Percentiles rank a stretch among this genome's conserved stretches.
Conservation (phyloP, 1,139 yeast genomes). For the Casaregolazyma lundiana region DNA sequence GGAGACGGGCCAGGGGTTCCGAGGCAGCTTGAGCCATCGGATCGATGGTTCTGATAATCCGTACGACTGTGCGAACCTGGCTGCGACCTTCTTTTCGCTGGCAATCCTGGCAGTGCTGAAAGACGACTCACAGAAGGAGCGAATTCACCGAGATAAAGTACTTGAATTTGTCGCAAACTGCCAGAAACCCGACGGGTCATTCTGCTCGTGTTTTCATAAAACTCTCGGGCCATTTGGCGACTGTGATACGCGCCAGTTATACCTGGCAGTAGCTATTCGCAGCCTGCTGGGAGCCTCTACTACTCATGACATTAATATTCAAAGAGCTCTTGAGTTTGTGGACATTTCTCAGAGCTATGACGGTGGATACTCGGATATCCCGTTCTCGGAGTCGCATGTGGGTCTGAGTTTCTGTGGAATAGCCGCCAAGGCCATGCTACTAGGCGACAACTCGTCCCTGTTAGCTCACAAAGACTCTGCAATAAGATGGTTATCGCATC, state of each 20-base stretch:
- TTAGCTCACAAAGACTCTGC: conserved; percentile 53
- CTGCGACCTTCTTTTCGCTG: conserved; percentile 52
- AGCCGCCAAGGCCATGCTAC: conserved; percentile 53
- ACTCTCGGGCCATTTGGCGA: conserved; percentile 50
- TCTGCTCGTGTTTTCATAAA: conserved; percentile 44
- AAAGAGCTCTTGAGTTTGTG: conserved; percentile 41
- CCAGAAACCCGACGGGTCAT: conserved; percentile 54
- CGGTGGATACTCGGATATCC: conserved; percentile 62
- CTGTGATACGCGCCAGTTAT: conserved; percentile 66
- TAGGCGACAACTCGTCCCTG: conserved; percentile 49
- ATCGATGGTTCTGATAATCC: background rate
- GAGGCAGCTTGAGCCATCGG: conserved; percentile 49
- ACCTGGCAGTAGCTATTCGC: conserved; percentile 66
- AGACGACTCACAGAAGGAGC: conserved; percentile 36
- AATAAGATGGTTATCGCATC: conserved; percentile 30
- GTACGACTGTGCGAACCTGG: conserved; percentile 56
- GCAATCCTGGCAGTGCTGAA: conserved; percentile 43
- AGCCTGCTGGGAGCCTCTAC: conserved; percentile 41
- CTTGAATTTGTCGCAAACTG: conserved; percentile 50
- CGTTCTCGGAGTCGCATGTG: conserved; percentile 69
- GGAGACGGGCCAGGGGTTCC: conserved; percentile 45
- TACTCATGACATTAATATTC: conserved; percentile 42
- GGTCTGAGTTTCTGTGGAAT: conserved; percentile 88
- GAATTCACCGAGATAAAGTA: conserved; percentile 43
- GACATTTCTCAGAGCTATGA: conserved; percentile 43